Conservation (phyloP, 2,329 filamentous ascomycete species). For the Balansia obtecta region DNA sequence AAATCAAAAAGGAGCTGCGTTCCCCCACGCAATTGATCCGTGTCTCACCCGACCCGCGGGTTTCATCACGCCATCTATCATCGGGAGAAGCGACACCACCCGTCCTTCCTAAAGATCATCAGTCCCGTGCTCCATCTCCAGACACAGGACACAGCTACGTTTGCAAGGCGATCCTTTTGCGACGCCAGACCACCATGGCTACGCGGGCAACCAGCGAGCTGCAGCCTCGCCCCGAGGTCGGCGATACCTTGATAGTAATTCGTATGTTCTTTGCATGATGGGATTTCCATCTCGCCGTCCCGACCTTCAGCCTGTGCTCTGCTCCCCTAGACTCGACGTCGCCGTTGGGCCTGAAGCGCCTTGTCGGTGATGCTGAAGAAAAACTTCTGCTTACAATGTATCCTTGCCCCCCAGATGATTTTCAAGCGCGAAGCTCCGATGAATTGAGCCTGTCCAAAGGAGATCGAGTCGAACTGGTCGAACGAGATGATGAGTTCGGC, state of each 20-base stretch:
- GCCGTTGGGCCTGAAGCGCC: background rate
- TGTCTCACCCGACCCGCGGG: background rate
- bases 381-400: conserved; percentile 2
- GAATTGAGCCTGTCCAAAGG: conserved; percentile 82
- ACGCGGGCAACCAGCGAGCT: conserved; percentile 24
- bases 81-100: background rate
- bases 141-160: background rate
- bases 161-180: background rate
- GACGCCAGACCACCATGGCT: conserved; percentile 25
- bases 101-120: background rate
- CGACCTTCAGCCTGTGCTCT: background rate
- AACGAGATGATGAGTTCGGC: conserved; percentile 79
- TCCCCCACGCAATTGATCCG: background rate
- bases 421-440: conserved; percentile 80
- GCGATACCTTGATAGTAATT: conserved; percentile 58
- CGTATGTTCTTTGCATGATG: conserved; percentile 37
- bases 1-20: background rate
- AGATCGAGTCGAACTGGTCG: conserved; percentile 70
- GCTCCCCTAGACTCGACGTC: background rate
- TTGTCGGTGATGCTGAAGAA: background rate
- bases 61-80: background rate
- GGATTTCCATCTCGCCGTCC: conserved; percentile 13
- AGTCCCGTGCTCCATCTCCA: background rate
- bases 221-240: conserved; percentile 42
- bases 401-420: conserved; percentile 59